Evolutionary conservation across 352 stramenopile genomes (phyloP).

Genomic region (Globisporangium orthogonon): DNA sequence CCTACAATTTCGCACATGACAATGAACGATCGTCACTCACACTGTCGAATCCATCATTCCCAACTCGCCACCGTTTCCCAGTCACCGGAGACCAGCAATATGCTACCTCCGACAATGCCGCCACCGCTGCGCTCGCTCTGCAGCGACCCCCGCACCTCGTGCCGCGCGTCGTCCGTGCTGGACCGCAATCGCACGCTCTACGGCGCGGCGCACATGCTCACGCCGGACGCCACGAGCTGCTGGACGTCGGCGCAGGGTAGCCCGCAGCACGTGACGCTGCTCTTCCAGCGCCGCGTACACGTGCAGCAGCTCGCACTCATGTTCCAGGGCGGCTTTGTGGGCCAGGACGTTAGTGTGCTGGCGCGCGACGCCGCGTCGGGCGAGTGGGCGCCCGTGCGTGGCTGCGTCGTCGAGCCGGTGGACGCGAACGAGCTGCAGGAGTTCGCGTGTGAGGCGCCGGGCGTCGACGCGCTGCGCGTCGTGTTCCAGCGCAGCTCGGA

Average conservation of each 20-base stretch:
- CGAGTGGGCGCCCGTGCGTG: slow-evolving; percentile 19
- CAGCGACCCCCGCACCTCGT: slow-evolving; percentile 32
- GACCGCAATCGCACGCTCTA: slow-evolving; percentile 63
- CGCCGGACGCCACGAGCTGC: slow-evolving; percentile 36
- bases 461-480: slow-evolving; percentile 36
- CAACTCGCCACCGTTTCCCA: too few species aligned
- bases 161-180: slow-evolving; percentile 60
- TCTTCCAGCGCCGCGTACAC: slow-evolving; percentile 49
- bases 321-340: slow-evolving; percentile 76
- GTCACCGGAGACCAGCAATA: too few species aligned
- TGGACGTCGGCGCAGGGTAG: slow-evolving; percentile 68
- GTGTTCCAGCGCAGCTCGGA: slow-evolving; percentile 57
- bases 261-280: slow-evolving; percentile 55
- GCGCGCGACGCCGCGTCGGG: slow-evolving; percentile 9
- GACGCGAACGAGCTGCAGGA: slow-evolving; percentile 55
- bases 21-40: too few species aligned
- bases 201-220: slow-evolving; percentile 50
- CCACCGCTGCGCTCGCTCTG: slow-evolving; percentile 19
- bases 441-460: slow-evolving; percentile 20
- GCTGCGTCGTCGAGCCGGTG: slow-evolving; percentile 26
- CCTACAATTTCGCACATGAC: too few species aligned
- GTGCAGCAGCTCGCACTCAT: slow-evolving; percentile 40
- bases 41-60: too few species aligned
- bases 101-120: too few species aligned
- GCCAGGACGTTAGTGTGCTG: slow-evolving; percentile 46